Evolutionary conservation across 441 rosid genomes (phyloP).

Genomic region (Arabidopsis hybrid): DNA sequence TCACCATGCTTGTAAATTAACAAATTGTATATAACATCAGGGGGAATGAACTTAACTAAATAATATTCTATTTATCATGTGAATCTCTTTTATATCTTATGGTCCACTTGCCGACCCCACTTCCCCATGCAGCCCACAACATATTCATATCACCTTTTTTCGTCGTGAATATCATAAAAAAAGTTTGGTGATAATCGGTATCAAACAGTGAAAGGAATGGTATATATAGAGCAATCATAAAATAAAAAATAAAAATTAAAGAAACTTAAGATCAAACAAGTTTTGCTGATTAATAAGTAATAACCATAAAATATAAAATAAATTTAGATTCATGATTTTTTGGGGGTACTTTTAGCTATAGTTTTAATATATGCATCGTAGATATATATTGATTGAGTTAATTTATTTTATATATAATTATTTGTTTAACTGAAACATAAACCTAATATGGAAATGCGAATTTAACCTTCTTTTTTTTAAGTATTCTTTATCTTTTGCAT

Average conservation of each 20-base stretch:
- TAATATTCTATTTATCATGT: constrained; percentile 64
- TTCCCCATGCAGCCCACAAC: constrained; percentile 62
- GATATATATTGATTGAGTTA: too few relatives aligned
- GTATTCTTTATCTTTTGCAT: constrained; percentile 18
- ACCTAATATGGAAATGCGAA: background rate
- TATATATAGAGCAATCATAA: background rate
- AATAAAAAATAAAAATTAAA: background rate
- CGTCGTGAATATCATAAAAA: background rate
- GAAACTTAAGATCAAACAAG: background rate
- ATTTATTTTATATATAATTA: background rate
- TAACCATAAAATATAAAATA: background rate
- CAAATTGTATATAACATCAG: constrained; percentile 46
- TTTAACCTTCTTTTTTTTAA: background rate
- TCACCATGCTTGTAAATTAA: constrained; percentile 44
- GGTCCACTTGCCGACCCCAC: constrained; percentile 51
- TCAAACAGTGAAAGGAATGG: background rate
- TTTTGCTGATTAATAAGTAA: background rate
- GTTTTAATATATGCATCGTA: background rate
- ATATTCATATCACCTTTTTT: constrained; percentile 37
- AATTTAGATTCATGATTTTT: background rate
- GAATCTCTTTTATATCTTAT: constrained; percentile 66
- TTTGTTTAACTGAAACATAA: too few relatives aligned
- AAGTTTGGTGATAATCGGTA: background rate
- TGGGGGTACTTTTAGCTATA: background rate
- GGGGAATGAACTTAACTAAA: constrained; percentile 72